Evolutionary conservation across 768 basidiomycete genomes (phyloP).

Genomic region (Rhodotorula sphaerocarpa): DNA sequence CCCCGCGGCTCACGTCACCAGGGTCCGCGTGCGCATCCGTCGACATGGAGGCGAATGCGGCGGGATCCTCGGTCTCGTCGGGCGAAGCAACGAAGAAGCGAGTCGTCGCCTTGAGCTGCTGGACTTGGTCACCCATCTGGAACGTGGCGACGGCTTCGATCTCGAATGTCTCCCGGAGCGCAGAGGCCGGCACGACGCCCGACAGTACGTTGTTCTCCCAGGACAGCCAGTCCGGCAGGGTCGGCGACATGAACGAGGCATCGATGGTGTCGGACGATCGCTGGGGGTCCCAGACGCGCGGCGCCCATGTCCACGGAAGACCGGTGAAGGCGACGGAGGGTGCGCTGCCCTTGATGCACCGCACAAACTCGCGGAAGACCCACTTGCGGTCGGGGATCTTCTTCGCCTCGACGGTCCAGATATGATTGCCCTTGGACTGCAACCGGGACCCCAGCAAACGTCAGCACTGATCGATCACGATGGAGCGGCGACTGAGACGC

Average conservation of each 20-base stretch:
- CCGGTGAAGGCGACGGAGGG: conserved; percentile 58
- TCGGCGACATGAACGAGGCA: conserved; percentile 71
- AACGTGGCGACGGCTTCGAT: conserved; percentile 36
- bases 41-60: not conserved
- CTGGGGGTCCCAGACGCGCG: conserved; percentile 95
- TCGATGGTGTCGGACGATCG: conserved; percentile 63
- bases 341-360: conserved; percentile 75
- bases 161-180: conserved; percentile 19
- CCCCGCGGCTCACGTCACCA: too few relatives aligned
- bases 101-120: conserved; percentile 20
- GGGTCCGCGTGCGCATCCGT: too few relatives aligned
- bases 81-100: conserved; percentile 20
- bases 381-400: conserved; percentile 56
- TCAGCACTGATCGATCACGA: too few relatives aligned
- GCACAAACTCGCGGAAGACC: conserved; percentile 79
- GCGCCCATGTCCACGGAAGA: conserved; percentile 77
- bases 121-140: conserved; percentile 25
- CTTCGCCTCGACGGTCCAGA: conserved; percentile 91
- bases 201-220: conserved; percentile 68
- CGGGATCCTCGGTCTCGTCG: conserved; percentile 21
- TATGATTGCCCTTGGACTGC: conserved; percentile 67
- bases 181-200: conserved; percentile 55
- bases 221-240: conserved; percentile 72
- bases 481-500: not conserved
- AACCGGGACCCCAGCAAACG: not conserved